phyloP scores from a whole-genome alignment of 2,329 filamentous ascomycete genomes.

The Pseudogymnoascus sp. region DNA sequence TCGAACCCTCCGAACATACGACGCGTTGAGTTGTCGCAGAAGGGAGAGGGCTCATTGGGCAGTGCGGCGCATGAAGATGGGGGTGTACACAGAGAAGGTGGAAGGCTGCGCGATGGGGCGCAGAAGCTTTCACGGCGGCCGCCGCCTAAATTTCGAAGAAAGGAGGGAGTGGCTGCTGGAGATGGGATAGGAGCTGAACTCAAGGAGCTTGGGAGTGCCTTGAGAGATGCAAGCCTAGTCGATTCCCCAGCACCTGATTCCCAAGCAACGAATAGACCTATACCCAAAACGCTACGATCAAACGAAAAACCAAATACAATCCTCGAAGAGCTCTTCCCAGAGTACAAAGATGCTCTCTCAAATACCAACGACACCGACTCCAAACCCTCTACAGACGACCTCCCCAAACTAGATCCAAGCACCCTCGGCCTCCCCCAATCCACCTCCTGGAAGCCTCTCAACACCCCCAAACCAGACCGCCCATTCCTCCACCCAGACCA shows the following conservation, averaged over 20 bases:
- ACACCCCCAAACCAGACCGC: not conserved
- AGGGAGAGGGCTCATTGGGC: not conserved
- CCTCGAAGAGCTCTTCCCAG: not conserved
- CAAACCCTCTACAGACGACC: not conserved
- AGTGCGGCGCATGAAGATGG: not conserved
- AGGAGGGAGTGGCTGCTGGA: not conserved
- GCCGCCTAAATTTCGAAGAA: not conserved
- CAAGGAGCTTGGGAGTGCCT: not conserved
- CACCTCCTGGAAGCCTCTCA: conserved; percentile 10
- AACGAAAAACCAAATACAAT: conserved; percentile 17
- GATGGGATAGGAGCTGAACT: not conserved
- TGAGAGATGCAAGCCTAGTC: not conserved
- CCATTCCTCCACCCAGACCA: conserved; percentile 8
- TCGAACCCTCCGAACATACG: not conserved
- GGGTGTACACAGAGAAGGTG: not conserved
- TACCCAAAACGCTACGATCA: conserved; percentile 9
- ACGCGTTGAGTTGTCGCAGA: not conserved
- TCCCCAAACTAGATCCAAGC: not conserved
- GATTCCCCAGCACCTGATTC: not conserved
- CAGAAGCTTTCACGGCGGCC: not conserved
- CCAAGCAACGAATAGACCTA: not conserved
- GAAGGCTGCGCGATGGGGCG: not conserved
- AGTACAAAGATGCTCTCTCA: not conserved
- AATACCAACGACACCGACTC: not conserved
- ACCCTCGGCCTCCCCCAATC: not conserved